phyloP scores from a whole-genome alignment of 1,284 basidiomycete genomes.

The Ceratobasidium papillatum region DNA sequence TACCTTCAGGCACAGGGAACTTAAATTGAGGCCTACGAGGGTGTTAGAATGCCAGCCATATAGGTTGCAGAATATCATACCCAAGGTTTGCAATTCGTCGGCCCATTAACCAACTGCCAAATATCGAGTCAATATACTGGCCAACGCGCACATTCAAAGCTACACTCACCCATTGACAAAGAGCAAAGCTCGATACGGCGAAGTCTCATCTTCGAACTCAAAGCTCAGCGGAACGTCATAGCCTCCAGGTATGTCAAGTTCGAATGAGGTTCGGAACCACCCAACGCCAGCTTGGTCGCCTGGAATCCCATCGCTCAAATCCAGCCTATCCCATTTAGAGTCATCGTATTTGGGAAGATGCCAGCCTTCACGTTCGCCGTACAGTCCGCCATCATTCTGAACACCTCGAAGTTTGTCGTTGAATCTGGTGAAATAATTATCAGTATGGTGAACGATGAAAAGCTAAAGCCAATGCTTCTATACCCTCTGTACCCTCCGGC shows the following conservation, averaged over 20 bases:
- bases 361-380: constrained; percentile 81
- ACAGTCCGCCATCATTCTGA: constrained; percentile 82
- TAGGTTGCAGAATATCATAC: constrained; percentile 52
- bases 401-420: constrained; percentile 73
- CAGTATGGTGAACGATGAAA: background rate
- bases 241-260: constrained; percentile 64
- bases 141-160: background rate
- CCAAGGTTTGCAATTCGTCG: constrained; percentile 76
- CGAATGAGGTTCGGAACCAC: constrained; percentile 79
- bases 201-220: constrained; percentile 61
- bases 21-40: constrained; percentile 69
- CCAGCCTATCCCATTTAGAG: constrained; percentile 64
- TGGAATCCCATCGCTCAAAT: constrained; percentile 66
- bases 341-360: constrained; percentile 79
- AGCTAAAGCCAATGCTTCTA: background rate
- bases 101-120: constrained; percentile 73
- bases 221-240: constrained; percentile 74
- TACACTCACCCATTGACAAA: constrained; percentile 71
- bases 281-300: constrained; percentile 68
- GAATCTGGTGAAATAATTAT: constrained; percentile 55
- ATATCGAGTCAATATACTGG: background rate
- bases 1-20: constrained; percentile 81
- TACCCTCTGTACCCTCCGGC: constrained; percentile 76
- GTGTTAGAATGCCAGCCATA: constrained; percentile 11
- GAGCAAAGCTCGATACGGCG: constrained; percentile 72